Evolutionary conservation across 768 basidiomycete species (phyloP), one percentile per base, ranked within the genome.

Genomic region (Sistotremastrum niveocremeum): DNA sequence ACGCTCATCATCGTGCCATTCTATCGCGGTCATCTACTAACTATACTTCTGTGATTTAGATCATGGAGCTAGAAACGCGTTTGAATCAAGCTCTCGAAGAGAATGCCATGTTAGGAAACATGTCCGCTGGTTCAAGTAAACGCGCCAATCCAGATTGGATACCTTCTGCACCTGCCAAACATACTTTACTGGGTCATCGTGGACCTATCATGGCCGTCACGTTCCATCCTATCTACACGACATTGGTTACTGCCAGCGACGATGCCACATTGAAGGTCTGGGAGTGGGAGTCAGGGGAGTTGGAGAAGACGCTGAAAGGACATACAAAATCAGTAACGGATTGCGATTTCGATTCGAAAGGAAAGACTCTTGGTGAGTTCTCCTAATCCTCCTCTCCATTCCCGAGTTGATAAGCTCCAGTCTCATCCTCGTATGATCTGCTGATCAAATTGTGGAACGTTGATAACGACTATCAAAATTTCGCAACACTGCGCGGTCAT

Each of bases 281-380:
- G 89, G 90, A 94, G 56, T 94, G 89, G 89, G 90, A 94, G 60
- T 83, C 84, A 32, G 90, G 90, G 37, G 89, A 93, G 54, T 84
- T 90, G 60, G 90, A 94, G 62, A 66, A 87, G 52, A 93, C 90
- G 7, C 62, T 93, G 48, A 93, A 91, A 62, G 86, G 89, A 5
- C 90, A 94, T 66, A 93, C 90, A 34, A 87, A 85, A 59, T 77
- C 81, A 12, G 81, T 93, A 31, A 77, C 77, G 59, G 90, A 91
- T 63, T 77, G 85, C 46, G 84, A 90, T 60, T 94, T 83, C 57
- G 87, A 93, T 62, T 76, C 78, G 49, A 88, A 85, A 65, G 90
- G 90, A 34, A 78, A 77, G 53, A 61, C 84, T 30, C 66, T 91
- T 52, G 88, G 90, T 88, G 57, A 51, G 69, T 62, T 41, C 41